A percentile compares a stretch with the other conserved stretches of the same genome.
phyloP scores from a whole-genome alignment of 1,139 yeast genomes.

The Sugiyamaella paludigena region DNA sequence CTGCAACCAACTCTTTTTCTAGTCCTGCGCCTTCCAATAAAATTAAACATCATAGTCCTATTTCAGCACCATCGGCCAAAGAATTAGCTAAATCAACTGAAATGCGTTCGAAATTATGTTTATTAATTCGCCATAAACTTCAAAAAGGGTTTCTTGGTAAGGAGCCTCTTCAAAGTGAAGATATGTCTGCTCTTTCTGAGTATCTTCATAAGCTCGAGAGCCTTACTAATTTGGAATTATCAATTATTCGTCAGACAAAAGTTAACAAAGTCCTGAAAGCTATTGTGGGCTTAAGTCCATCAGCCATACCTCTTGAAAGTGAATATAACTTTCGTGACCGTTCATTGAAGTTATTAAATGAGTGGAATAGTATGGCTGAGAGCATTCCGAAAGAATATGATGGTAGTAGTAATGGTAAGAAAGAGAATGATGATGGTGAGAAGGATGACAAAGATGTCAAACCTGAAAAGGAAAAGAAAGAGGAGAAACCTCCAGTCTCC shows the following conservation, averaged over 20 bases:
- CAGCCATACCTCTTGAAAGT: conserved; percentile 30
- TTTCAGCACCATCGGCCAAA: conserved; percentile 21
- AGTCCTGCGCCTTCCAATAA: neutral
- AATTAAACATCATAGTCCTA: neutral
- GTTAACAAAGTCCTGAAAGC: conserved; percentile 37
- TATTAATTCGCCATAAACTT: conserved; percentile 33
- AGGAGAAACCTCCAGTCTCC: neutral
- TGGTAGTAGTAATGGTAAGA: neutral
- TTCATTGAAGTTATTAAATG: conserved; percentile 28
- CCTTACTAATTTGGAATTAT: conserved; percentile 36
- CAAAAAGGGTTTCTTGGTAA: conserved; percentile 36
- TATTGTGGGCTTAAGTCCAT: conserved; percentile 26
- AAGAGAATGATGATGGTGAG: neutral
- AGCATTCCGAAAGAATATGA: neutral
- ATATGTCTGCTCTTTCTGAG: conserved; percentile 27
- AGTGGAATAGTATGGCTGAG: conserved; percentile 27
- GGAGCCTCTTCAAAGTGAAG: conserved; percentile 28
- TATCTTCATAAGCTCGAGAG: conserved; percentile 33
- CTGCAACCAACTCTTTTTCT: neutral
- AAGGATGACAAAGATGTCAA: neutral
- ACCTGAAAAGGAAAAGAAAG: neutral
- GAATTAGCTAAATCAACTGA: conserved; percentile 27
- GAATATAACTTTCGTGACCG: conserved; percentile 30
- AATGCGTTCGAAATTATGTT: conserved; percentile 27
- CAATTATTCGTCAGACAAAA: conserved; percentile 38